Conservation (phyloP, 2,329 filamentous ascomycete genomes). For the Pseudogymnoascus sp. region DNA sequence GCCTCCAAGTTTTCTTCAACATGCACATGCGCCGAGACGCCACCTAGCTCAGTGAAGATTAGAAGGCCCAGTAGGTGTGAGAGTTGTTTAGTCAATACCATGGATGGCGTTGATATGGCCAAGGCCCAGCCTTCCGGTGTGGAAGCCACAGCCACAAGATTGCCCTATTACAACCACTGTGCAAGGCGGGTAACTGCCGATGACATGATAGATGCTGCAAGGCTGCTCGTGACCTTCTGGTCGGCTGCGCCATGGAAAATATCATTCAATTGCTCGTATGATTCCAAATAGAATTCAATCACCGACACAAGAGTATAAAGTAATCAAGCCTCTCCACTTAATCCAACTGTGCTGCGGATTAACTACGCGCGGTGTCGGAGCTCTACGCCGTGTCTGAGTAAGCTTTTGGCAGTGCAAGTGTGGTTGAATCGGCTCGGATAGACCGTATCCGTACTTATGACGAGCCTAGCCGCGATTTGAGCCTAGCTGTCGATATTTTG, state of each 20-base stretch:
- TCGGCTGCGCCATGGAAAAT: background rate
- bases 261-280: background rate
- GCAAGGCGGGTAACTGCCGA: background rate
- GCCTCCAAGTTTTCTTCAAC: background rate
- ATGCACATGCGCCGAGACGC: background rate
- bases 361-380: background rate
- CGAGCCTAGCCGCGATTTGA: background rate
- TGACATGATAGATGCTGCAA: background rate
- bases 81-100: background rate
- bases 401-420: background rate
- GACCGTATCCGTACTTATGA: background rate
- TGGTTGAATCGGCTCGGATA: background rate
- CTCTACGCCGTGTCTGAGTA: background rate
- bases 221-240: background rate
- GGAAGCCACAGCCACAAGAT: background rate
- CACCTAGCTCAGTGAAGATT: background rate
- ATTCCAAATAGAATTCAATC: conserved; percentile 4
- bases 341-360: background rate
- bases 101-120: background rate
- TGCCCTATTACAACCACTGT: background rate
- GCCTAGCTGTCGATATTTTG: background rate
- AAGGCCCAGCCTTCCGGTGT: background rate
- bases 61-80: background rate
- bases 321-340: background rate
- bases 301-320: background rate